Conservation (phyloP, 2,329 filamentous ascomycete species). For the Lecanicillium sp. region DNA sequence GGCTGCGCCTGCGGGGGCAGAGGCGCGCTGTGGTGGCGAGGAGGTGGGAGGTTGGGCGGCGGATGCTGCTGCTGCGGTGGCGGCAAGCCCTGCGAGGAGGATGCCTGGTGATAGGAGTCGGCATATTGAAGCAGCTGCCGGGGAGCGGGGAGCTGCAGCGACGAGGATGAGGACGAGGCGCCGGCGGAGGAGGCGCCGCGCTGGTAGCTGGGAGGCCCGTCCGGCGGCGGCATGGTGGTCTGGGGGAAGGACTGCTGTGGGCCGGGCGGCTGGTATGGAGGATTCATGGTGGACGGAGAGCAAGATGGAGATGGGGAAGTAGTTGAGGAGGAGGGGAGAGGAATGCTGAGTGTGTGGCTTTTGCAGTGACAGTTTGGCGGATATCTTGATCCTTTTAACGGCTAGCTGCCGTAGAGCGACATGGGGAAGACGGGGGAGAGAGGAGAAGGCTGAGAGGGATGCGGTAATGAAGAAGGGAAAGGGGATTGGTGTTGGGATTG, state of each 20-base stretch:
- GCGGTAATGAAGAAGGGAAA: too few species aligned
- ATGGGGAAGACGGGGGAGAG: background rate
- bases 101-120: conserved; percentile 5
- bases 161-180: background rate
- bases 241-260: conserved; percentile 1
- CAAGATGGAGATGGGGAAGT: background rate
- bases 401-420: background rate
- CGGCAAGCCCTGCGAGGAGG: background rate
- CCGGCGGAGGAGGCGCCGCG: too few species aligned
- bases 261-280: conserved; percentile 8
- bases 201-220: background rate
- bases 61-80: background rate
- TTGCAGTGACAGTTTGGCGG: background rate
- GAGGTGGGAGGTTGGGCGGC: background rate
- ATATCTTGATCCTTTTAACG: background rate
- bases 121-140: conserved; percentile 9
- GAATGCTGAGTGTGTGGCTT: background rate
- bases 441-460: too few species aligned
- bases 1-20: background rate
- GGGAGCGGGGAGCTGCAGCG: conserved; percentile 6
- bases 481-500: too few species aligned
- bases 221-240: conserved; percentile 2
- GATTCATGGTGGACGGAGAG: conserved; percentile 2
- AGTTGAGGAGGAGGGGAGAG: too few species aligned
- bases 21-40: background rate